phyloP scores from a whole-genome alignment of 2,329 filamentous ascomycete species.

The Graphiopsis chlorocephala region DNA sequence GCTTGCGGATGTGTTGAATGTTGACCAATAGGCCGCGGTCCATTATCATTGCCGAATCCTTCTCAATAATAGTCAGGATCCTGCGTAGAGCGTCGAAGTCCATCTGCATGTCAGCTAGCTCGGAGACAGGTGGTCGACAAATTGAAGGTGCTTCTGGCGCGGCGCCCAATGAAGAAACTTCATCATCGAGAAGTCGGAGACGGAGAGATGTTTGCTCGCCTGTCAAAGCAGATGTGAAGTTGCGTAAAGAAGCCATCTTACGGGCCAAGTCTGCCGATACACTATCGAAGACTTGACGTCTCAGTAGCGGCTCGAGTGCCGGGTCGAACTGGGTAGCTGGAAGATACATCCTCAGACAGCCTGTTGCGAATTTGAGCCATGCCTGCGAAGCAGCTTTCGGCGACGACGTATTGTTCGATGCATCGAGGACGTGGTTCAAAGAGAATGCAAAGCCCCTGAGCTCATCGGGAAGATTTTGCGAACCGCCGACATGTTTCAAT shows the following conservation, averaged over 20 bases:
- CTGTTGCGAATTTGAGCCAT: constrained; percentile 74
- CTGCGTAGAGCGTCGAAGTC: constrained; percentile 58
- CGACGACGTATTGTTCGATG: background rate
- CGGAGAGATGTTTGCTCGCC: constrained; percentile 68
- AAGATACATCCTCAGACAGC: constrained; percentile 74
- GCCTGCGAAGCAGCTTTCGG: constrained; percentile 49
- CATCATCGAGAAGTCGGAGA: constrained; percentile 59
- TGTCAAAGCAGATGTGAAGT: constrained; percentile 66
- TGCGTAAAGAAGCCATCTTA: constrained; percentile 59
- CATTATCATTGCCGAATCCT: background rate
- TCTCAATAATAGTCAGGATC: constrained; percentile 18
- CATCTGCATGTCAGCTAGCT: constrained; percentile 70
- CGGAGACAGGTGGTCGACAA: constrained; percentile 66
- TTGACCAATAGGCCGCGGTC: constrained; percentile 25
- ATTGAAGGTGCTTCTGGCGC: constrained; percentile 66
- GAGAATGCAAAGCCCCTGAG: background rate
- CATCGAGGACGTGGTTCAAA: background rate
- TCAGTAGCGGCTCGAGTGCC: constrained; percentile 59
- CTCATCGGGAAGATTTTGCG: background rate
- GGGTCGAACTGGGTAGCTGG: constrained; percentile 87
- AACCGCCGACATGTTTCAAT: background rate
- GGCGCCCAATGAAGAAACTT: constrained; percentile 63
- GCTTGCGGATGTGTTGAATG: constrained; percentile 61
- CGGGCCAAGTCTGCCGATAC: constrained; percentile 55
- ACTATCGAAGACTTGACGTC: constrained; percentile 58